Percentiles rank a stretch among this genome's conserved stretches.
Evolutionary conservation across 805 yeast genomes (phyloP).

Genomic region (Metschnikowia baotianmanensis): DNA sequence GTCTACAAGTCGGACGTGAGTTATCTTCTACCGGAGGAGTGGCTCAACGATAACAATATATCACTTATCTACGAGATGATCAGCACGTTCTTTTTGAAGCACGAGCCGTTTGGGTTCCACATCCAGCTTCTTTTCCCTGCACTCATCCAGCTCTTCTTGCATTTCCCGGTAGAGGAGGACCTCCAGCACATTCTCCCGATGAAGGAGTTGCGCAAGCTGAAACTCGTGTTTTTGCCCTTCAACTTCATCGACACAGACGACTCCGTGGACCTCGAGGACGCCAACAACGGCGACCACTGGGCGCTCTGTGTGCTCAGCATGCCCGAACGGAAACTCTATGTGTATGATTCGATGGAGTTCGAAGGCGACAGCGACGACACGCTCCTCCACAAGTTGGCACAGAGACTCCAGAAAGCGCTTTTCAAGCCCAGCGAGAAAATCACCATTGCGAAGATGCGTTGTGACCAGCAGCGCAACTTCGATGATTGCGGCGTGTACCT

Average conservation of each 20-base stretch:
- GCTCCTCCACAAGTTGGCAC: slow-evolving; percentile 26
- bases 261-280: slow-evolving; percentile 45
- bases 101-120: slow-evolving; percentile 21
- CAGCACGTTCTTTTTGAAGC: slow-evolving; percentile 22
- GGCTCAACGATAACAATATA: slow-evolving; percentile 73
- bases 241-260: slow-evolving; percentile 51
- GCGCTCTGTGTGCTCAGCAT: slow-evolving; percentile 55
- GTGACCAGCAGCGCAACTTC: slow-evolving; percentile 64
- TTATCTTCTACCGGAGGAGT: slow-evolving; percentile 60
- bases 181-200: slow-evolving; percentile 35
- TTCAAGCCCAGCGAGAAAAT: slow-evolving; percentile 24
- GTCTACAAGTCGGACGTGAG: slow-evolving; percentile 57
- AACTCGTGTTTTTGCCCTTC: slow-evolving; percentile 62
- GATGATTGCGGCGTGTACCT: slow-evolving; percentile 61
- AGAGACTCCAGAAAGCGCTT: slow-evolving; percentile 22
- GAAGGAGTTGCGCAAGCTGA: slow-evolving; percentile 31
- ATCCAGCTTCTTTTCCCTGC: slow-evolving; percentile 51
- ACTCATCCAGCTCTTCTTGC: slow-evolving; percentile 58
- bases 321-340: slow-evolving; percentile 45
- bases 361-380: slow-evolving; percentile 35
- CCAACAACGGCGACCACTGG: slow-evolving; percentile 78
- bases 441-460: slow-evolving; percentile 29
- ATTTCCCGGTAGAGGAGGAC: slow-evolving; percentile 40
- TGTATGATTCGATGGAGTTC: slow-evolving; percentile 57
- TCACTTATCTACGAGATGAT: slow-evolving; percentile 58